phyloP scores from a whole-genome alignment of 352 stramenopile species.

The Thalassiosira livingstoniorum region DNA sequence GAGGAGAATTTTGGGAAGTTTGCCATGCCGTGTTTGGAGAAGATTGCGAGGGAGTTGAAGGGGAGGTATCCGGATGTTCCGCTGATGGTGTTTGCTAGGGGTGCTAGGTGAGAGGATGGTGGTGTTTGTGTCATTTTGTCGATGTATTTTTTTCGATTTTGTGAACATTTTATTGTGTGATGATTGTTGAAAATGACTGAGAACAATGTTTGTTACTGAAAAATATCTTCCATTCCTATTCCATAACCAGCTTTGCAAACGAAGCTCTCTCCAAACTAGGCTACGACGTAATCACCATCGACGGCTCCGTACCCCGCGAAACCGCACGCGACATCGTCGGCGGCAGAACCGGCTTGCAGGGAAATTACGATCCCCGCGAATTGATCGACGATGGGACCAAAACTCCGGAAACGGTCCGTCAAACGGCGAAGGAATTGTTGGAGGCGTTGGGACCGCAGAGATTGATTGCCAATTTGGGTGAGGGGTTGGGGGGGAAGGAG shows the following conservation, averaged over 20 bases:
- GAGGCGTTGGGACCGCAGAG: slow-evolving; percentile 92
- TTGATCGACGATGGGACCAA: slow-evolving; percentile 77
- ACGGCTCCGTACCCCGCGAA: slow-evolving; percentile 86
- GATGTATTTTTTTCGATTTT: slow-evolving; percentile 23
- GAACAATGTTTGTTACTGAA: too few species aligned
- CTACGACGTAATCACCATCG: slow-evolving; percentile 97
- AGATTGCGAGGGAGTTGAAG: slow-evolving; percentile 84
- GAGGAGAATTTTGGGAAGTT: slow-evolving; percentile 95
- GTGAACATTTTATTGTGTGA: too few species aligned
- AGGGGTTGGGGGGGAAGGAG: slow-evolving; percentile 97
- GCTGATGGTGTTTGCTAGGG: slow-evolving; percentile 88
- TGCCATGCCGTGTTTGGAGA: slow-evolving; percentile 90
- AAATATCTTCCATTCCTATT: too few species aligned
- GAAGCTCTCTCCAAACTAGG: slow-evolving; percentile 65
- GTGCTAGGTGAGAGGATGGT: slow-evolving; percentile 58
- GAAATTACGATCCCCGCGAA: slow-evolving; percentile 82
- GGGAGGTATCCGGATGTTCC: slow-evolving; percentile 83
- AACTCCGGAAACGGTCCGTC: slow-evolving; percentile 82
- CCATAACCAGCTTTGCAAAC: slow-evolving; percentile 67
- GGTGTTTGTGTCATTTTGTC: background rate
- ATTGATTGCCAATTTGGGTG: slow-evolving; percentile 97
- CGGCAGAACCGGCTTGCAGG: slow-evolving; percentile 67
- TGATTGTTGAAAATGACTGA: too few species aligned
- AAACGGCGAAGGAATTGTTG: slow-evolving; percentile 90
- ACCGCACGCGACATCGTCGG: slow-evolving; percentile 85